Conservation (phyloP, 2,329 filamentous ascomycete species). For the Tolypocladium ovalisporum region DNA sequence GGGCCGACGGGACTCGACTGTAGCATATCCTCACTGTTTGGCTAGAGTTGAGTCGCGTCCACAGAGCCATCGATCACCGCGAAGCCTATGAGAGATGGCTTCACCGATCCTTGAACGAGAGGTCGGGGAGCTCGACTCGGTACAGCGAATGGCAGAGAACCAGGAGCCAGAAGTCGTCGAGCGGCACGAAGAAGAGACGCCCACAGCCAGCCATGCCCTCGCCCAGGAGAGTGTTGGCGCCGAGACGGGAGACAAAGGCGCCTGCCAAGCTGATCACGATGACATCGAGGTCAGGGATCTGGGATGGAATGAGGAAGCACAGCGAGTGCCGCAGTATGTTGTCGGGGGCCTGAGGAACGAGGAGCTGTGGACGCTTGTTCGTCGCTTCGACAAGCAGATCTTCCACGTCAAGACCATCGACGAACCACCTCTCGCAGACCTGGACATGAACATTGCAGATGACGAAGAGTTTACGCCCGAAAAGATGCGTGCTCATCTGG, state of each 20-base stretch:
- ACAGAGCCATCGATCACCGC: neutral
- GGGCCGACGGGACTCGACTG: no score
- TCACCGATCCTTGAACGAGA: neutral
- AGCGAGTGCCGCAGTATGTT: constrained; percentile 45
- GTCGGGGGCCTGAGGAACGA: constrained; percentile 62
- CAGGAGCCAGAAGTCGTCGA: neutral
- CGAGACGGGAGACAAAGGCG: constrained; percentile 28
- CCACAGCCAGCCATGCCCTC: constrained; percentile 25
- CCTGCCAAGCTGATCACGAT: constrained; percentile 33
- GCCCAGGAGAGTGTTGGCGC: constrained; percentile 17
- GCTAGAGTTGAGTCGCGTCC: neutral
- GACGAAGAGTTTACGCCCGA: constrained; percentile 80
- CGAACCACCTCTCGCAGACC: constrained; percentile 41
- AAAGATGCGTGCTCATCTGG: constrained; percentile 66
- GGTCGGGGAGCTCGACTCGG: neutral
- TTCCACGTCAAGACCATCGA: constrained; percentile 57
- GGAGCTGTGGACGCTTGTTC: constrained; percentile 59
- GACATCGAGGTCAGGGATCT: constrained; percentile 50
- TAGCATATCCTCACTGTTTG: no score
- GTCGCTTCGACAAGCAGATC: constrained; percentile 64
- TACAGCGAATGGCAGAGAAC: neutral
- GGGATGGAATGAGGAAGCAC: constrained; percentile 56
- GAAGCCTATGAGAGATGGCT: neutral
- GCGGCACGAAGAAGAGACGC: constrained; percentile 14
- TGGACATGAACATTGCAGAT: constrained; percentile 73